Base-by-base conservation (phyloP, 2,329 filamentous ascomycete species). In the Cytospora piceae region DNA sequence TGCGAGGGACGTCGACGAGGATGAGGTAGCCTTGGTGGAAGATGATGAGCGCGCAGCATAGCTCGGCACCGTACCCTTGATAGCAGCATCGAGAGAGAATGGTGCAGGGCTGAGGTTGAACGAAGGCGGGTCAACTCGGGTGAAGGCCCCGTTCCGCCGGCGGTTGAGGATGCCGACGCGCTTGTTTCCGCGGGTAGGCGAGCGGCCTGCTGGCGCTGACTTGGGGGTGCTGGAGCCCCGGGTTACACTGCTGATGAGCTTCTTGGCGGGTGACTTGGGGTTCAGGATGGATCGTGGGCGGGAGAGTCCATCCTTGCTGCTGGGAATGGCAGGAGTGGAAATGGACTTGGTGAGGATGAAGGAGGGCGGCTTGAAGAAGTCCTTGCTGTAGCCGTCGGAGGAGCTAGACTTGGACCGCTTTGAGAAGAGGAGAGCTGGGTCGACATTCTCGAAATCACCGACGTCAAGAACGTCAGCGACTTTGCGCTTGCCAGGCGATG, bases 11-110 rank as follows among this genome's bases (percentile, higher is more conserved):
- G 37, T 12, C 9, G 60, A 56, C 15, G 55, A 31, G 11, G 60
- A 62, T 32, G 58, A 59, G 63, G 72, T 73, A 61, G 74, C 69
- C 14, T 54, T 63, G 55, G 31, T 31, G 51, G 74, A 67, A 7
- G 74, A 66, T 2, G 74, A 69, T 17, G 74, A 71, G n/a, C 81
- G 83, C 55, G 82, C 79, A 4, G 79, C 79, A 75, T 89, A 90
- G 68, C 82, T 82, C 7, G 89, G 81, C 62, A 94, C 87, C 32
- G 90, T 93, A 58, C 91, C 90, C 75, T 87, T 91, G 69, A 96
- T 85, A 4, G 93, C 94, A 29, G 92, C 90, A 74, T 95, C 91
- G 67, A 97, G 88, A 61, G 90, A 94, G 78, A 97, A 96, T 0
- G 92, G 91, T 4, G 90, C 79, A 37, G 79, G 75, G 31, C 77